phyloP scores from a whole-genome alignment of 1,284 basidiomycete species.

The Trichosporon sp. region DNA sequence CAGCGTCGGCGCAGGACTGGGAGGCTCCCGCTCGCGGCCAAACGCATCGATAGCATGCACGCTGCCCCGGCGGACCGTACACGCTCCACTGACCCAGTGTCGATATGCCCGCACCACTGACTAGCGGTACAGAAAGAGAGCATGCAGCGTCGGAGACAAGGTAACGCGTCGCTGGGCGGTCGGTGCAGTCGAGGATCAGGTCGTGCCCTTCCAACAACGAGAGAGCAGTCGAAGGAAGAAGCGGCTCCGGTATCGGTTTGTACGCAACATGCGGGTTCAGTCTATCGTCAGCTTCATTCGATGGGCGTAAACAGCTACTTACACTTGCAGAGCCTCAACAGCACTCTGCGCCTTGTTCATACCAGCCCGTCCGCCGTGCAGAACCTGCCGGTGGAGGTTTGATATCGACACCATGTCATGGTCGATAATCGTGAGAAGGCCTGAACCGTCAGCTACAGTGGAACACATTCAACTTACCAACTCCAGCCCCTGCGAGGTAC shows the following conservation, averaged over 20 bases:
- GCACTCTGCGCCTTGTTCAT: constrained; percentile 83
- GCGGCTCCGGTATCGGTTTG: constrained; percentile 61
- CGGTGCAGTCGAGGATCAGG: constrained; percentile 91
- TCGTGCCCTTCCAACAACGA: constrained; percentile 67
- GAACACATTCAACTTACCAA: constrained; percentile 64
- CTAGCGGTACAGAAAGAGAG: constrained; percentile 71
- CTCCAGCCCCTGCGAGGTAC: constrained; percentile 87
- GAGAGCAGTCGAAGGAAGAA: constrained; percentile 67
- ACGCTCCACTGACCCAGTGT: constrained; percentile 87
- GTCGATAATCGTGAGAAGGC: constrained; percentile 77
- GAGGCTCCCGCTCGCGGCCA: constrained; percentile 69
- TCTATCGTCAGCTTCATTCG: constrained; percentile 56
- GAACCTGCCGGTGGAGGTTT: constrained; percentile 90
- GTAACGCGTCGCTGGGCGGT: constrained; percentile 90
- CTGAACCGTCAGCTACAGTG: constrained; percentile 25
- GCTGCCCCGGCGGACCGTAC: constrained; percentile 61
- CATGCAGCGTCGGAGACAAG: constrained; percentile 91
- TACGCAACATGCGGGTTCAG: constrained; percentile 70
- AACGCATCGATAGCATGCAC: constrained; percentile 93
- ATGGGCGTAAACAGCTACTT: constrained; percentile 31
- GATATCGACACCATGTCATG: constrained; percentile 87
- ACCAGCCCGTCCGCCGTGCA: constrained; percentile 85
- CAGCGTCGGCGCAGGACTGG: constrained; percentile 79
- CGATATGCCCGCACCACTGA: constrained; percentile 90
- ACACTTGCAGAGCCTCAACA: constrained; percentile 67